Conservation (phyloP, 306 rosid species). For the Glycine latifolia region DNA sequence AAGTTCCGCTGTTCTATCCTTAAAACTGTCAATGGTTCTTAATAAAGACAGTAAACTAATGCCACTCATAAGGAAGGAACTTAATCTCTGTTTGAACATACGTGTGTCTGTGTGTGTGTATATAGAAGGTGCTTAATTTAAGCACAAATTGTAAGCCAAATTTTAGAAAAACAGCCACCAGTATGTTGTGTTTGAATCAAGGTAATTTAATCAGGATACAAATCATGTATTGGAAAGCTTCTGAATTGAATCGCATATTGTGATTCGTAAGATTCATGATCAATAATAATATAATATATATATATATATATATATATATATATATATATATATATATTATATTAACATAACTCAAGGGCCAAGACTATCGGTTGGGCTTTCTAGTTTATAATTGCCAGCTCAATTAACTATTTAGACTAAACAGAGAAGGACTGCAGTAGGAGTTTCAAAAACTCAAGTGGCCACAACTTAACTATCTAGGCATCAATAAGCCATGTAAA, state of each 20-base stretch:
- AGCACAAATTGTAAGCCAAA: not conserved
- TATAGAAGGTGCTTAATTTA: constrained; percentile 1
- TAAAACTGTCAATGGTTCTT: not conserved
- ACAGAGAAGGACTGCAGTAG: not conserved
- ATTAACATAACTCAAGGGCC: not conserved
- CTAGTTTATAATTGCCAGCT: not conserved
- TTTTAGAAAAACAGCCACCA: not conserved
- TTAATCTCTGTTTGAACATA: not conserved
- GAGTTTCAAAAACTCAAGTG: not conserved
- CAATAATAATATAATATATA: not conserved
- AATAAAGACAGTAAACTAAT: constrained; percentile 1
- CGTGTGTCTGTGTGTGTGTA: too few relatives aligned
- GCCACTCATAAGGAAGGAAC: constrained; percentile 28
- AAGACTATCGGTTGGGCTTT: not conserved
- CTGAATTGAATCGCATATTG: too few relatives aligned
- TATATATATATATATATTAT: too few relatives aligned
- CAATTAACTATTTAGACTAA: not conserved
- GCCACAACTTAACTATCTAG: not conserved
- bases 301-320: too few relatives aligned
- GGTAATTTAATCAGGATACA: too few relatives aligned
- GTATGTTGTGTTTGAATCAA: not conserved
- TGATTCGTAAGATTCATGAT: too few relatives aligned
- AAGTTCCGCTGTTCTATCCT: constrained; percentile 1
- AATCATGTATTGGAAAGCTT: too few relatives aligned
- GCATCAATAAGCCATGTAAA: not conserved